phyloP scores from a whole-genome alignment of 768 basidiomycete species.

The Chalciporus pseudorubinellus region DNA sequence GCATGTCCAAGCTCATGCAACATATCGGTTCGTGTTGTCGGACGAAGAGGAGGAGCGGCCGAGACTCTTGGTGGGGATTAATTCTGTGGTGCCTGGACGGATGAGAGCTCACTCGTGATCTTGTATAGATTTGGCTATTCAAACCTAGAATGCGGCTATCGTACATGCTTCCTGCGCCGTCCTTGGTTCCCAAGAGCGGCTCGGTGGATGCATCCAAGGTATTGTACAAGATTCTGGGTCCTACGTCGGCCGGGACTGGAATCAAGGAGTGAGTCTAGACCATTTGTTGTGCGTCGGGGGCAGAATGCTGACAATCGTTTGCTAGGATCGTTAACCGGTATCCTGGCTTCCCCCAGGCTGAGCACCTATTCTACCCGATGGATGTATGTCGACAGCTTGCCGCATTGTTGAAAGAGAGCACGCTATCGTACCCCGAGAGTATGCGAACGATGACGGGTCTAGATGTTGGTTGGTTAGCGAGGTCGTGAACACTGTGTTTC shows the following conservation, averaged over 20 bases:
- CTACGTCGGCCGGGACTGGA: conserved; percentile 50
- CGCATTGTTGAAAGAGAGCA: conserved; percentile 72
- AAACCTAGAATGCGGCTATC: conserved; percentile 83
- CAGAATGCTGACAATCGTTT: not conserved
- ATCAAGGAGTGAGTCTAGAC: conserved; percentile 22
- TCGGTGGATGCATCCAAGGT: conserved; percentile 78
- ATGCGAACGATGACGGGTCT: conserved; percentile 79
- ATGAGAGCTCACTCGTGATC: not conserved
- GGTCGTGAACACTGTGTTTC: conserved; percentile 9
- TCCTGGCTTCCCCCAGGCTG: conserved; percentile 85
- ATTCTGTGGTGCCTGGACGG: not conserved
- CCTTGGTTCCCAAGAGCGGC: conserved; percentile 57
- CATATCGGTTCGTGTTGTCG: conserved; percentile 84
- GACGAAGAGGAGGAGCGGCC: conserved; percentile 86
- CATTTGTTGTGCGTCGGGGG: not conserved
- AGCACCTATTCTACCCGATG: conserved; percentile 81
- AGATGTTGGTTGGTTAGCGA: conserved; percentile 73
- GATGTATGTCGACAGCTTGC: conserved; percentile 72
- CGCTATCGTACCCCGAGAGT: conserved; percentile 67
- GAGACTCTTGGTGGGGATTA: conserved; percentile 63
- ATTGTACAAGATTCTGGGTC: conserved; percentile 75
- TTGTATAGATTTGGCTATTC: conserved; percentile 86
- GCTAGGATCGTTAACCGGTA: conserved; percentile 61
- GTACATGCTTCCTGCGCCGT: conserved; percentile 57
- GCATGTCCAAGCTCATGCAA: conserved; percentile 87